Evolutionary conservation across 176 grass and related monocot genomes (phyloP).

Genomic region (Echinochloa phyllopogon): DNA sequence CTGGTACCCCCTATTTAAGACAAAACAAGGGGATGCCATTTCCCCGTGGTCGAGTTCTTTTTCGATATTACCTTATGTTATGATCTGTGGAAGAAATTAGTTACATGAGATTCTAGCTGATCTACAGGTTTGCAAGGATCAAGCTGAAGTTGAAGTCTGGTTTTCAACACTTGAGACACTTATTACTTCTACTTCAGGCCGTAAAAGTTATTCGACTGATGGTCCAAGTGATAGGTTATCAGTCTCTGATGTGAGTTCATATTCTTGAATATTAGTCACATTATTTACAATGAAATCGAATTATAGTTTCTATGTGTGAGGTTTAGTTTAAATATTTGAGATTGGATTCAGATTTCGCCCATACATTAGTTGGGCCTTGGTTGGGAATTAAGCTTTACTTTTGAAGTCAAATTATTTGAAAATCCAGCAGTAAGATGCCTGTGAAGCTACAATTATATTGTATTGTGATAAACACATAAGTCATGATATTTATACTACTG

Average conservation of each 20-base stretch:
- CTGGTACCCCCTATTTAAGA: not conserved
- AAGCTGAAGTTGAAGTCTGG: slow-evolving; percentile 89
- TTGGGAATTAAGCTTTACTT: not conserved
- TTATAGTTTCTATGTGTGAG: not conserved
- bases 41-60: not conserved
- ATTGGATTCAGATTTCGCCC: slow-evolving; percentile 12
- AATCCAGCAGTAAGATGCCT: not conserved
- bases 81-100: not conserved
- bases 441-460: not conserved
- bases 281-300: not conserved
- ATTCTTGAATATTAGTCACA: slow-evolving; percentile 28
- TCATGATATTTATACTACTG: slow-evolving; percentile 1
- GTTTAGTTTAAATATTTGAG: slow-evolving; percentile 8
- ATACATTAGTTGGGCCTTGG: slow-evolving; percentile 4
- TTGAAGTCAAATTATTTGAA: not conserved
- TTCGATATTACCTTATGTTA: not conserved
- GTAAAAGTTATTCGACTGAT: slow-evolving; percentile 48
- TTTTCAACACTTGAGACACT: slow-evolving; percentile 70
- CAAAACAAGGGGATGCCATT: not conserved
- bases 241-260: slow-evolving; percentile 76
- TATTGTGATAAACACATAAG: not conserved
- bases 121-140: slow-evolving; percentile 94
- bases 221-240: slow-evolving; percentile 58
- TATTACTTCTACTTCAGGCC: slow-evolving; percentile 63
- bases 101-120: slow-evolving; percentile 35